phyloP scores from a whole-genome alignment of 2,329 filamentous ascomycete genomes.

The Scedosporium minutisporum region DNA sequence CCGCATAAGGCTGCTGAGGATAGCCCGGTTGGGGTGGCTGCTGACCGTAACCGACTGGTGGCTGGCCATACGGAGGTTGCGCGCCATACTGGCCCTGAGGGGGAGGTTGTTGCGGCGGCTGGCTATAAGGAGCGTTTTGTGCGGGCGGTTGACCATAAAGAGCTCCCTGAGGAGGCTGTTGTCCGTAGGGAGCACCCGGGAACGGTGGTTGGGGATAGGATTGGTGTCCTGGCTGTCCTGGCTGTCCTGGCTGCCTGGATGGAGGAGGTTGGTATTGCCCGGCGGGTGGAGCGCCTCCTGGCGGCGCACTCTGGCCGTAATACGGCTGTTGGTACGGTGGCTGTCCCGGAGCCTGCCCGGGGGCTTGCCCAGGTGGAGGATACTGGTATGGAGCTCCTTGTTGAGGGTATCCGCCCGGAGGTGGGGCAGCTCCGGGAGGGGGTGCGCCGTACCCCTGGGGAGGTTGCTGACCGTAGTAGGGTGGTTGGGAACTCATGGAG shows the following conservation, averaged over 20 bases:
- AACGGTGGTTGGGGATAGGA: neutral
- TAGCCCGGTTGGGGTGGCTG: slow-evolving; percentile 7
- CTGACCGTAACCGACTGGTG: neutral
- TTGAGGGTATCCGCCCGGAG: neutral
- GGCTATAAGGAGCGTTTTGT: slow-evolving; percentile 6
- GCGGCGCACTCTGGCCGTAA: slow-evolving; percentile 1
- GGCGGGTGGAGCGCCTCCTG: neutral
- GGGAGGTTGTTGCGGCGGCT: slow-evolving; percentile 9
- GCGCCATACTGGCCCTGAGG: slow-evolving; percentile 5
- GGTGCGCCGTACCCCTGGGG: neutral
- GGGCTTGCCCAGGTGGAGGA: neutral
- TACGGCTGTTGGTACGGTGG: slow-evolving; percentile 6
- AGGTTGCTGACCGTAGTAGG: slow-evolving; percentile 7
- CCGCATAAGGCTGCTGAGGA: slow-evolving; percentile 7
- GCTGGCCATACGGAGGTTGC: slow-evolving; percentile 8
- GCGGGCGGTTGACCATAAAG: slow-evolving; percentile 3
- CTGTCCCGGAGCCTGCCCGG: slow-evolving; percentile 1
- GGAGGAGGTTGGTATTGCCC: neutral
- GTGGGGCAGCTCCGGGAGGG: neutral
- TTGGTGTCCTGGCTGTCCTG: neutral
- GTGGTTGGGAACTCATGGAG: neutral
- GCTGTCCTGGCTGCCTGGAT: neutral
- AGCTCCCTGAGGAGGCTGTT: neutral
- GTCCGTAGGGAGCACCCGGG: neutral
- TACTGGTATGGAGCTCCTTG: neutral